Evolutionary conservation across 1,284 basidiomycete genomes (phyloP), one percentile per base, ranked within the genome.

Genomic region (Amylostereum areolatum): DNA sequence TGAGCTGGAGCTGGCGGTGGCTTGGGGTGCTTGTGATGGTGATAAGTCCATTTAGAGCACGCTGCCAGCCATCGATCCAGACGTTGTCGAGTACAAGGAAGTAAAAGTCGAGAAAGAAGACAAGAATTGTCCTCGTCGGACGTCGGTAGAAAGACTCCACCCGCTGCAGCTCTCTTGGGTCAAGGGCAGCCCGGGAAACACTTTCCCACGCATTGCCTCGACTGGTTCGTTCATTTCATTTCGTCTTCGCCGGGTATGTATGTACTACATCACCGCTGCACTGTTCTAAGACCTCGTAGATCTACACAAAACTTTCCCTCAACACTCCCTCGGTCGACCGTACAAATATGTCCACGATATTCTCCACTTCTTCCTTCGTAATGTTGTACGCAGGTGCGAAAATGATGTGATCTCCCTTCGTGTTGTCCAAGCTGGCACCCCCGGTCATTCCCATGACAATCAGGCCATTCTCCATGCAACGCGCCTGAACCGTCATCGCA

Each of bases 21-120:
- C 80, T 78, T 81, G 79, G 75, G 74, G 74, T 64, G 75, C 72
- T 73, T 85, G 71, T 65, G 70, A 73, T 72, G 75, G 73, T 82
- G 74, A 72, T 80, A 84, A 79, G 82, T 88, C 85, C 85, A 88
- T 88, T 86, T 87, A 87, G 83, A 79, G 72, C 73, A 77, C 82
- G 75, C 81, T 70, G 78, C 78, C 78, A 80, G 85, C 85, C 85
- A 88, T 88, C 79, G 83, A 85, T 82, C 72, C 64, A 33, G 43
- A 45, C 45, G 42, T 42, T 36, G 42, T 39, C 50, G 52, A 28
- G 43, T 50, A 37, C 42, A 40, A 37, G 31, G 48, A 52, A 40
- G 48, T 49, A 37, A 47, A 25, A 27, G 49, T 45, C 39, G 25
- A 46, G 28, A n/a, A 46, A 30, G 11, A 4, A 11, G 25, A 4